Conservation (phyloP, 176 grass and related monocot genomes). For the Avena eriantha region DNA sequence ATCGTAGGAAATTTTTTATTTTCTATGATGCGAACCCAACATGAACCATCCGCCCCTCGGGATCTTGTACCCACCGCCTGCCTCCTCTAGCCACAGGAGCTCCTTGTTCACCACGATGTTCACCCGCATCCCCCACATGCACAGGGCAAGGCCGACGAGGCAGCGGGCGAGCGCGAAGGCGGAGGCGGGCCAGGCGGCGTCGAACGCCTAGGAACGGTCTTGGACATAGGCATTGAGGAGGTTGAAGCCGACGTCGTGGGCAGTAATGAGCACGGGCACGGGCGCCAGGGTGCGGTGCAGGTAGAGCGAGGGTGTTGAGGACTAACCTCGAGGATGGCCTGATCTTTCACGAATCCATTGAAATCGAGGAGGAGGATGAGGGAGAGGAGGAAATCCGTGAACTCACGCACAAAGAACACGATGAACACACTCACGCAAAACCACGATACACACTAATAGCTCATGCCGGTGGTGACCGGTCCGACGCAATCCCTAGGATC, state of each 20-base stretch:
- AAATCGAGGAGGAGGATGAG: no score
- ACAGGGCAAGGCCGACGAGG: conserved; percentile 52
- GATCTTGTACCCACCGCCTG: conserved; percentile 75
- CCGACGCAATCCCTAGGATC: no score
- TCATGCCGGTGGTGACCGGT: no score
- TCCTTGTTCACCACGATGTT: conserved; percentile 72
- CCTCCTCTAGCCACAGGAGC: conserved; percentile 77
- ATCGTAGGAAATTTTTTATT: no score
- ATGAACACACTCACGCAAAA: no score
- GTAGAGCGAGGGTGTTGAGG: not conserved
- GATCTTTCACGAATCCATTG: no score
- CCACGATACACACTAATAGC: no score
- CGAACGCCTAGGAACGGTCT: conserved; percentile 61
- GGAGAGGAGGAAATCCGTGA: no score
- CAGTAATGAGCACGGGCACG: conserved; percentile 55
- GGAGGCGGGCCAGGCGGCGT: conserved; percentile 26
- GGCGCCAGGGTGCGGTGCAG: conserved; percentile 37
- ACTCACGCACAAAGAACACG: no score
- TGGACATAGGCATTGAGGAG: conserved; percentile 84
- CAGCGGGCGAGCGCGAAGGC: conserved; percentile 20
- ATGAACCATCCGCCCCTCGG: conserved; percentile 79
- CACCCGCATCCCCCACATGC: conserved; percentile 74
- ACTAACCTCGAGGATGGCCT: no score
- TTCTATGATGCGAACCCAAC: no score
- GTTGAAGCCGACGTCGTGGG: conserved; percentile 71